These are phyloP conservation scores for Psilocybe sp. DNA, from an alignment of 768 basidiomycete genomes.

Conservation along the genomic window DNA sequence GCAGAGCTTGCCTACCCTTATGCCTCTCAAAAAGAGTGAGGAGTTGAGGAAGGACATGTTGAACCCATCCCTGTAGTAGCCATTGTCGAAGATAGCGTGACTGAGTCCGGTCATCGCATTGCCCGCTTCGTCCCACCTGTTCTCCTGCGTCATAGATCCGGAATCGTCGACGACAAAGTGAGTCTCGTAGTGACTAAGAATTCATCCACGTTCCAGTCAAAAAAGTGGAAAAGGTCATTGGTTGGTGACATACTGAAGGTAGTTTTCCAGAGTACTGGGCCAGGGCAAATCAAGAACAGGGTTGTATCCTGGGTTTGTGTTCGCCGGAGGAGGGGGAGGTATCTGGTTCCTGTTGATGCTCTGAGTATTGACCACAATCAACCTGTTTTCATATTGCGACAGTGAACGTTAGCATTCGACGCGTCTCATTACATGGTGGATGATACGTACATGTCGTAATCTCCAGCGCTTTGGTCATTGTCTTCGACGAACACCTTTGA, in stretches of 20 bases:
- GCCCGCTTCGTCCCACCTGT: neutral
- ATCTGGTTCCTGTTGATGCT: constrained; percentile 12
- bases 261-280: constrained; percentile 10
- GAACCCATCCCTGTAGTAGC: neutral
- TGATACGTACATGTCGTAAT: too few species aligned
- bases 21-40: neutral
- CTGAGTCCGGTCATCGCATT: neutral
- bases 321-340: constrained; percentile 10
- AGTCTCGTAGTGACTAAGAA: too few species aligned
- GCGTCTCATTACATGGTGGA: too few species aligned
- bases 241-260: neutral
- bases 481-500: neutral
- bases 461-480: too few species aligned
- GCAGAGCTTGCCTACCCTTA: neutral
- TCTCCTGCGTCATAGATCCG: neutral
- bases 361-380: neutral
- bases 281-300: constrained; percentile 13
- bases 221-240: too few species aligned
- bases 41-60: neutral
- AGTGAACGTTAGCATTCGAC: too few species aligned
- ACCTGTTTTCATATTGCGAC: neutral
- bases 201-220: too few species aligned
- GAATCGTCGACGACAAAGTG: neutral
- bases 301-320: constrained; percentile 9
- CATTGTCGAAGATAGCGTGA: neutral